Base-by-base conservation (phyloP, 371 early-diverging fungal species). In the Zychaea mexicana region DNA sequence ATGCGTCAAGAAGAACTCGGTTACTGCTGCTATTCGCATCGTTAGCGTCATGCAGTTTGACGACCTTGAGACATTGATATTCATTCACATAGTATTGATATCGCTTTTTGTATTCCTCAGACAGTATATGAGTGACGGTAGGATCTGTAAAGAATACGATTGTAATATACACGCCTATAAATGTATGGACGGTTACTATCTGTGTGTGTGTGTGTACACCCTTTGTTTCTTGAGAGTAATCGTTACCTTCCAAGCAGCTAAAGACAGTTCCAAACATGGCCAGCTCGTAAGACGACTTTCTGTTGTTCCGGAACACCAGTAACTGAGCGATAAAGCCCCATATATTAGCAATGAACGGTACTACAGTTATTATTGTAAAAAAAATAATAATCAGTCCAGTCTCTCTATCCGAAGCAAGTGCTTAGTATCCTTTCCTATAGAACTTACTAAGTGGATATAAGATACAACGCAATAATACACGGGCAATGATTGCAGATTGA, bases 111-210 rank as follows among this genome's bases (percentile, higher is more conserved):
- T 4, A 13, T 30, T 17, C 3, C 3, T 54, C 55, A 17, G 0
- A 7, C 6, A 54, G 8, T 30, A 54, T 27, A n/a, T 9, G 7
- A 8, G 55, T 54, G 27, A 54, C 55, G 12, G 55, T 54, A n/a
- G 55, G 55, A 54, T 54, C 55, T 13, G 32, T 30, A 33, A 54
- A 54, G 31, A 54, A 54, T 4, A 54, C 31, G 24, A n/a, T 6
- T 19, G 55, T 33, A 9, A 54, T 22, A 27, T 30, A 31, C 12
- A 33, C 33, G 13, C 55, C 55, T 53, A 26, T 24, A n/a, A n/a
- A n/a, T n/a, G n/a, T 21, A 12, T 26, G 26, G 8, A 24, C 28
- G 8, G 24, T 13, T 30, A 54, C 27, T 27, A 4, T 22, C 27
- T 33, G 3, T 30, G 19, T 33, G 27, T 8, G 19, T 31, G 31